Conservation (phyloP, 768 basidiomycete species). For the Lentinula sp. region DNA sequence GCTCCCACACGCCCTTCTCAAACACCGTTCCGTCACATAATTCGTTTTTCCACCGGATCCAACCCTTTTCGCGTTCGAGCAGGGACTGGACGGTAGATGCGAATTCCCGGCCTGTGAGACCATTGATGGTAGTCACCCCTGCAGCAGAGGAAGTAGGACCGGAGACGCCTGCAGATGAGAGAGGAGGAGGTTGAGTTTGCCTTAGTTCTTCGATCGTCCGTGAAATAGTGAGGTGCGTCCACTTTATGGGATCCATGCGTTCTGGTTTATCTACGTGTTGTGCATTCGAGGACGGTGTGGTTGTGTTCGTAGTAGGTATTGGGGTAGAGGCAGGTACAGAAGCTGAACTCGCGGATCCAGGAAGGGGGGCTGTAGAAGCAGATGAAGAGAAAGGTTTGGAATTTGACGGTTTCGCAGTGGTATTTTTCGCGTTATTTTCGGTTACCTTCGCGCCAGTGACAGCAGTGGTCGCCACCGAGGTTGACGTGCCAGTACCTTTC, state of each 20-base stretch:
- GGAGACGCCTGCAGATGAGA: background rate
- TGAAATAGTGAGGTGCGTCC: constrained; percentile 67
- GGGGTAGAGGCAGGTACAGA: background rate
- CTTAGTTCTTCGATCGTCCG: constrained; percentile 57
- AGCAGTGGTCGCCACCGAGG: background rate
- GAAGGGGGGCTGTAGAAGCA: background rate
- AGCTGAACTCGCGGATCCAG: background rate
- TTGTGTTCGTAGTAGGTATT: background rate
- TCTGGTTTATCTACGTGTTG: background rate
- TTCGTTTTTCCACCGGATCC: constrained; percentile 88
- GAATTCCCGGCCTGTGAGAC: constrained; percentile 61
- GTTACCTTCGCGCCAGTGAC: constrained; percentile 41
- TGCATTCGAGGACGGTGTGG: background rate
- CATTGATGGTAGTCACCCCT: background rate
- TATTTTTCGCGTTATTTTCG: constrained; percentile 60
- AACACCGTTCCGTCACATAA: constrained; percentile 59
- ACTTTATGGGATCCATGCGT: constrained; percentile 25
- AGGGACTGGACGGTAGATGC: constrained; percentile 68
- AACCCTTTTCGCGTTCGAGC: constrained; percentile 80
- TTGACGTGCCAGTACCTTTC: background rate
- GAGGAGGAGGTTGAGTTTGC: constrained; percentile 58
- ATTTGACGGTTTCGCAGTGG: background rate
- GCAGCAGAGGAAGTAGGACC: background rate
- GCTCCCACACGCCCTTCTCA: constrained; percentile 60
- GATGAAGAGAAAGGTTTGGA: background rate